A percentile compares a stretch with the other conserved stretches of the same genome.
phyloP scores from a whole-genome alignment of 148 eudicot species.

The Arctostaphylos glauca region DNA sequence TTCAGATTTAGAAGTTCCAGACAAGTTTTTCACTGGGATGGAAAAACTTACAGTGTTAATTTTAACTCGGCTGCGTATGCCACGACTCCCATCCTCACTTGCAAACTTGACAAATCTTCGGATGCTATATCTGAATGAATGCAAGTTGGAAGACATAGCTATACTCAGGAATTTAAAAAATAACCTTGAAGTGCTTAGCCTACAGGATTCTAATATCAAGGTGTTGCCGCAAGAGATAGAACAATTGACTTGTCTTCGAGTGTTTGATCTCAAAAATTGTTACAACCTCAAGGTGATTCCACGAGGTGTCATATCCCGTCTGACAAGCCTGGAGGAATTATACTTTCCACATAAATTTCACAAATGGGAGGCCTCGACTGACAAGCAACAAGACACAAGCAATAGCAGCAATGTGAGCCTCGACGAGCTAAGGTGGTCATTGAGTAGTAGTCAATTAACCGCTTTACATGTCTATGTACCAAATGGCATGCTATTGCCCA shows the following conservation, averaged over 20 bases:
- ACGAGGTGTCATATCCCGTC: background rate
- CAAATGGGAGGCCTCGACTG: background rate
- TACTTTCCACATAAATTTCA: background rate
- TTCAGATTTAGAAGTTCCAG: no score
- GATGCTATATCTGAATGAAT: background rate
- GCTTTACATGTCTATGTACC: background rate
- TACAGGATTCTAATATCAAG: background rate
- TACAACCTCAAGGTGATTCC: slow-evolving; percentile 3
- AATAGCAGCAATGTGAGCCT: background rate
- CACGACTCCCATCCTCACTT: background rate
- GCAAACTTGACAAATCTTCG: background rate
- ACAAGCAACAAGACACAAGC: background rate
- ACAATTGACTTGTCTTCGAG: background rate
- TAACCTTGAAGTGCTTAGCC: background rate
- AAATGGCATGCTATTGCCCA: slow-evolving; percentile 2
- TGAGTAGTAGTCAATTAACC: background rate
- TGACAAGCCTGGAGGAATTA: background rate
- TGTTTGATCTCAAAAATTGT: slow-evolving; percentile 6
- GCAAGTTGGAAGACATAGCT: background rate
- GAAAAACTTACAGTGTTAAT: background rate
- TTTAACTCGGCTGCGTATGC: background rate
- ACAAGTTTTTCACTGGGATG: no score
- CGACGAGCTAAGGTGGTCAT: background rate
- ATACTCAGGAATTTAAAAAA: background rate
- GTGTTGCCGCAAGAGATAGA: background rate